phyloP scores from a whole-genome alignment of 225 moss, liverwort and hornwort species.

The Pleurozium schreberi region DNA sequence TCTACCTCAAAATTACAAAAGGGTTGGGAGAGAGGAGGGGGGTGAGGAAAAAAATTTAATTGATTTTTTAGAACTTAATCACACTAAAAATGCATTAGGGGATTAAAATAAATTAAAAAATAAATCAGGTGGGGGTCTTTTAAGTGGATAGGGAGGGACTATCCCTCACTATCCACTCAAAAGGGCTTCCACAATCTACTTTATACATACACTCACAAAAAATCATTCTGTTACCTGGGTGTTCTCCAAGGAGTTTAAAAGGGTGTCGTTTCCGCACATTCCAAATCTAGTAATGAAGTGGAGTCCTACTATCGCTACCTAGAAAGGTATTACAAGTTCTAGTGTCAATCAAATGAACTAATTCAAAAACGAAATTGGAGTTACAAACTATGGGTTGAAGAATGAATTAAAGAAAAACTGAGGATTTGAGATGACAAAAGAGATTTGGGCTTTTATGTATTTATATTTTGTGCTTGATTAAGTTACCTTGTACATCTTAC shows the following conservation, averaged over 20 bases:
- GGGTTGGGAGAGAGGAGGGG: too few species aligned
- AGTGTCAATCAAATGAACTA: not conserved
- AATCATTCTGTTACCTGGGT: slow-evolving; percentile 34
- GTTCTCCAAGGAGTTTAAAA: slow-evolving; percentile 62
- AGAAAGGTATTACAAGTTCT: not conserved
- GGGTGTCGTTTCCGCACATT: slow-evolving; percentile 67
- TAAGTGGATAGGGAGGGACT: too few species aligned
- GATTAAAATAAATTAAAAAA: too few species aligned
- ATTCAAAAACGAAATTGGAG: not conserved
- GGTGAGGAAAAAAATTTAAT: too few species aligned
- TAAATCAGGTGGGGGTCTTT: too few species aligned
- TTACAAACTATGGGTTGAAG: not conserved
- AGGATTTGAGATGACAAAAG: not conserved
- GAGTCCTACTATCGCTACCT: slow-evolving; percentile 88
- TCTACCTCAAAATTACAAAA: too few species aligned
- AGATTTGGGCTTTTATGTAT: not conserved
- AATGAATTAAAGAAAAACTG: not conserved
- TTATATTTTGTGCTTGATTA: too few species aligned
- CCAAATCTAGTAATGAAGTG: slow-evolving; percentile 89
- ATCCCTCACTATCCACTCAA: too few species aligned
- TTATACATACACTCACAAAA: not conserved
- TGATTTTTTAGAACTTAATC: too few species aligned
- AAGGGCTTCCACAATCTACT: not conserved
- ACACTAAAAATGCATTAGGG: too few species aligned
- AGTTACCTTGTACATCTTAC: too few species aligned